Percentiles rank a stretch among this genome's conserved stretches.
These are phyloP conservation scores for Nannochloris sp. DNA, from an alignment of 139 green algal species.

Conservation along the genomic window DNA sequence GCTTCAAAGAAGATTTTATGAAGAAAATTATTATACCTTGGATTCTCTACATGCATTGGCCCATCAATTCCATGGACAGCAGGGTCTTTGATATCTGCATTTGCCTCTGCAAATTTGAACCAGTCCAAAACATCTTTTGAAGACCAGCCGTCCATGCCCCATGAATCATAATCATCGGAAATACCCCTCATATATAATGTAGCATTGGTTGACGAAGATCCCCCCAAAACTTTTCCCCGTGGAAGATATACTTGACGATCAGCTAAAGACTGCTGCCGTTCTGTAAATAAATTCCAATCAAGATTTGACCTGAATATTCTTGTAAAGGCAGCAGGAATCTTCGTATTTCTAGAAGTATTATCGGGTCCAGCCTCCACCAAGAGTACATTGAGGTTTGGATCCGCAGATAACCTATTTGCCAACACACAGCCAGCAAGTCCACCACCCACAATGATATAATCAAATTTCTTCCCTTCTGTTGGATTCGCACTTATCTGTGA, in stretches of 20 bases:
- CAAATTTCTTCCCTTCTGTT: constrained; percentile 52
- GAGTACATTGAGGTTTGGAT: constrained; percentile 68
- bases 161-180: constrained; percentile 72
- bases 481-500: constrained; percentile 13
- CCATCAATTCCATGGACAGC: constrained; percentile 52
- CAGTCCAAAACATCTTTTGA: constrained; percentile 65
- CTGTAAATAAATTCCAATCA: constrained; percentile 79
- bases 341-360: constrained; percentile 26
- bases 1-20: constrained; percentile 68
- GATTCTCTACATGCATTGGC: constrained; percentile 63
- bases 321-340: constrained; percentile 61
- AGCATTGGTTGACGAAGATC: constrained; percentile 77
- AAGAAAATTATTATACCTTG: constrained; percentile 49
- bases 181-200: constrained; percentile 79
- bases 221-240: constrained; percentile 71
- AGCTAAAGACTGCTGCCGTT: constrained; percentile 44
- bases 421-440: constrained; percentile 81
- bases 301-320: constrained; percentile 67
- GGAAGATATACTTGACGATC: constrained; percentile 71
- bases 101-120: constrained; percentile 68
- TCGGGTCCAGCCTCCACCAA: constrained; percentile 64
- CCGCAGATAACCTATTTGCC: constrained; percentile 72
- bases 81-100: constrained; percentile 23
- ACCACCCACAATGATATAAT: constrained; percentile 89
- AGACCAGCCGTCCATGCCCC: constrained; percentile 67